Base-by-base conservation (phyloP, 768 basidiomycete genomes). In the Thelephora aurantiotincta region DNA sequence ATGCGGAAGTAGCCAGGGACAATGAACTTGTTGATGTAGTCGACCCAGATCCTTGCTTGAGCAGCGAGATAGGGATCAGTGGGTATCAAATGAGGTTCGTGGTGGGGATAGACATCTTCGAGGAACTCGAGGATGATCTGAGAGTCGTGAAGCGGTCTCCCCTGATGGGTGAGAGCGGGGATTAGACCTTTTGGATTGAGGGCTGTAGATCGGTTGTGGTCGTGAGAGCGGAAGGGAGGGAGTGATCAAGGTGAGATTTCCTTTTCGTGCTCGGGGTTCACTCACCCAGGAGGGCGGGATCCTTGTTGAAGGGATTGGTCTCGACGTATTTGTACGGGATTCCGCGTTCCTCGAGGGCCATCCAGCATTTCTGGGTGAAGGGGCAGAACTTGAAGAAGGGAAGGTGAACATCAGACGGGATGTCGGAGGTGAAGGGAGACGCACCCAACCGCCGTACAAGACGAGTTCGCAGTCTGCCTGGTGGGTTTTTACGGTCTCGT, bases 121-220 rank as follows among this genome's bases (percentile, higher is more conserved):
- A 83, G 65, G 59, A 79, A 79, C 59, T 83, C 79, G 59, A 71
- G 70, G 41, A 83, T 60, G 44, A 82, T 66, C 46, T 78, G 67
- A 3, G 75, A 78, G 53, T 83, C 81, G 62, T 82, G 78, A 4
- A 84, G 57, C 1, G 77, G 74, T 48, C 68, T 71, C 14, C 64
- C 66, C 33, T 63, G 57, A 48, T 73, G 72, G 46, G 73, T 71
- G 57, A 78, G 66, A 0, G 72, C 65, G 0, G 82, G 81, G 11
- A 85, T 80, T 38, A 83, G 70, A 5, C 82, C 82, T 54, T 77
- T 79, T 0, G 82, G 81, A 50, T 81, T 82, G 54, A 84, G 70
- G 33, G 66, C 68, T 66, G 56, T 43, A 30, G 56, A 50, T 26
- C 51, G 50, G 13, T 54, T 16, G 22, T 54, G 54, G 35, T 58